phyloP scores from a whole-genome alignment of 306 rosid species.

The Phaseolus lunatus region DNA sequence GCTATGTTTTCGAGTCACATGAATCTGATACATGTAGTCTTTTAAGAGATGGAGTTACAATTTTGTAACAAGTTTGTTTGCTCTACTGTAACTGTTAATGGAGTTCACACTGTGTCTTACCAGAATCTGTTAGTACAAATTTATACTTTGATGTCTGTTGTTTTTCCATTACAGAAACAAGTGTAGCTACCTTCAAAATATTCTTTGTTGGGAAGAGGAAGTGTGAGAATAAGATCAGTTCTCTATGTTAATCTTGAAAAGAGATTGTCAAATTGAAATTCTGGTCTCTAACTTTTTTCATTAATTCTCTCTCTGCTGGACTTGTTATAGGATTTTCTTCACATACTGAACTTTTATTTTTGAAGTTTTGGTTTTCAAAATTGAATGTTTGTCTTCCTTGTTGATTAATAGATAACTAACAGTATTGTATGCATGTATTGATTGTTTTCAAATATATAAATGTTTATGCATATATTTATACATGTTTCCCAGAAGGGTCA shows the following conservation, averaged over 20 bases:
- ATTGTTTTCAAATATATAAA: conserved; percentile 26
- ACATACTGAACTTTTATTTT: background rate
- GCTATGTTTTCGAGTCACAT: conserved; percentile 77
- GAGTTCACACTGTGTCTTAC: too few species aligned
- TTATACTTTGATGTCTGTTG: background rate
- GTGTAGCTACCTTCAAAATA: too few species aligned
- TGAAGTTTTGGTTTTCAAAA: background rate
- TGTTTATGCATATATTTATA: conserved; percentile 19
- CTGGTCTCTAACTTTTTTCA: background rate
- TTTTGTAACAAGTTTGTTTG: too few species aligned
- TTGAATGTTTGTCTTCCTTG: background rate
- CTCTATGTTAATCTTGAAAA: too few species aligned
- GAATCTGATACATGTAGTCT: conserved; percentile 44
- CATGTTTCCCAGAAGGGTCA: conserved; percentile 31
- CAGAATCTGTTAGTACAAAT: background rate
- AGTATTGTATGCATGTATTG: conserved; percentile 48
- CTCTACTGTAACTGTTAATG: background rate
- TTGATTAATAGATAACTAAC: conserved; percentile 29
- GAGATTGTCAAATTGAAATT: too few species aligned
- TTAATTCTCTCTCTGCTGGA: background rate
- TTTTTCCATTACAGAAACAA: too few species aligned
- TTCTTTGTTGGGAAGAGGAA: background rate
- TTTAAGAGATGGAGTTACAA: conserved; percentile 40
- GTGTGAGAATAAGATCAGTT: background rate
- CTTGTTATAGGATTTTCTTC: background rate